Evolutionary conservation across 441 rosid species (phyloP).

Genomic region (Pelargonium myrrhifolium): DNA sequence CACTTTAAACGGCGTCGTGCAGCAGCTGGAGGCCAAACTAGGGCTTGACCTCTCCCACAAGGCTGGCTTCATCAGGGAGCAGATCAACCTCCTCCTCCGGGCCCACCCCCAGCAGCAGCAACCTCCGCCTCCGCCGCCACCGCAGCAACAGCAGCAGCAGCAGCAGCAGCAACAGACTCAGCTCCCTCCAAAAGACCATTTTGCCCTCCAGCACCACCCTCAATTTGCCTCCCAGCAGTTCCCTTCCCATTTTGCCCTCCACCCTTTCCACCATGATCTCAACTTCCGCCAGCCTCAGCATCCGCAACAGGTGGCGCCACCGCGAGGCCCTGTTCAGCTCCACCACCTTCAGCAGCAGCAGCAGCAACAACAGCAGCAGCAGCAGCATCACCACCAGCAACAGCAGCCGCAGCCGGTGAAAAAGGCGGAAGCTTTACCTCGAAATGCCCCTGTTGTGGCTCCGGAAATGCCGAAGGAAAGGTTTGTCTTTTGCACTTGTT

Average conservation of each 20-base stretch:
- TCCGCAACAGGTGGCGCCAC: neutral
- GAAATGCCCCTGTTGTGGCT: slow-evolving; percentile 25
- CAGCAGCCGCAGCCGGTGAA: slow-evolving; percentile 20
- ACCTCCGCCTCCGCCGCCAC: slow-evolving; percentile 17
- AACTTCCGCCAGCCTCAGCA: slow-evolving; percentile 46
- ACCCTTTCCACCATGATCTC: slow-evolving; percentile 38
- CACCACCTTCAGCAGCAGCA: slow-evolving; percentile 19
- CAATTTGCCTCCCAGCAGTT: slow-evolving; percentile 14
- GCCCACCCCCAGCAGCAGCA: slow-evolving; percentile 23
- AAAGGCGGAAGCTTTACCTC: slow-evolving; percentile 26
- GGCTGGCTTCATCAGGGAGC: slow-evolving; percentile 48
- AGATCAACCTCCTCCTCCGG: slow-evolving; percentile 45
- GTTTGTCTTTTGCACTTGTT: slow-evolving; percentile 21
- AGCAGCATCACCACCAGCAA: slow-evolving; percentile 17
- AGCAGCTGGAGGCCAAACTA: slow-evolving; percentile 55
- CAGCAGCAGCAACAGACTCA: slow-evolving; percentile 21
- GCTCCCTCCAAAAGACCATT: slow-evolving; percentile 11
- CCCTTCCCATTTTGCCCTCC: slow-evolving; percentile 21
- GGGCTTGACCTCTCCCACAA: slow-evolving; percentile 56
- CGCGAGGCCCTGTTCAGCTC: slow-evolving; percentile 15
- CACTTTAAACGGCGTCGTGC: slow-evolving; percentile 52
- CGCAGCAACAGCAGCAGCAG: slow-evolving; percentile 14
- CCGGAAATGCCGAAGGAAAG: slow-evolving; percentile 48
- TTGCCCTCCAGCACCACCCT: neutral
- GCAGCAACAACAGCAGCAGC: slow-evolving; percentile 20